Conservation (phyloP, 768 basidiomycete species). For the Hygrophorus russula region DNA sequence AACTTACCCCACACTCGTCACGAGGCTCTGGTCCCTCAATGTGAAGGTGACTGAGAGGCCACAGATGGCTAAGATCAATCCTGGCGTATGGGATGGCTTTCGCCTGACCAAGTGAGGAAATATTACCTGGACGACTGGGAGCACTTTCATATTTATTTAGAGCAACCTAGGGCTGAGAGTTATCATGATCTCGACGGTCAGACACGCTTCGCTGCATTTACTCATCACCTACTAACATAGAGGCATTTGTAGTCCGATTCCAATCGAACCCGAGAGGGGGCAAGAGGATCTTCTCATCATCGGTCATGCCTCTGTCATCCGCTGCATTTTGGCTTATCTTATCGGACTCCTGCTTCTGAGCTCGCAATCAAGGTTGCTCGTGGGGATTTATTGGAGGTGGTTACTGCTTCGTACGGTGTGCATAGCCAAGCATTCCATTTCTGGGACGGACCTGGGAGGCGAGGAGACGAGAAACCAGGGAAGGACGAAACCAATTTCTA, state of each 20-base stretch:
- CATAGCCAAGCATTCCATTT: conserved; percentile 85
- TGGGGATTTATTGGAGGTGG: conserved; percentile 91
- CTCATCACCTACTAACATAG: conserved; percentile 6
- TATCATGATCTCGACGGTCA: conserved; percentile 89
- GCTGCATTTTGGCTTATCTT: conserved; percentile 88
- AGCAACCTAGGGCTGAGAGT: conserved; percentile 88
- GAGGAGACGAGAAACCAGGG: conserved; percentile 18
- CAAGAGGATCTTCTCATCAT: conserved; percentile 93
- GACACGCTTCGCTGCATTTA: conserved; percentile 10
- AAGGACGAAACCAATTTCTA: conserved; percentile 74
- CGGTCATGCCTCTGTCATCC: conserved; percentile 94
- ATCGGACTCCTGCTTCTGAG: conserved; percentile 92
- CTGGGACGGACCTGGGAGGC: conserved; percentile 79
- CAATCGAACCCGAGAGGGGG: conserved; percentile 91
- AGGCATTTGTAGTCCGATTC: conserved; percentile 58
- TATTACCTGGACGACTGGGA: conserved; percentile 94
- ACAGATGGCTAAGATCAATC: conserved; percentile 97
- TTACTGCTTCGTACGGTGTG: conserved; percentile 83
- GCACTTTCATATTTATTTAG: conserved; percentile 85
- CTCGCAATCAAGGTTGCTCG: conserved; percentile 96
- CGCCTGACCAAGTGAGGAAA: conserved; percentile 79
- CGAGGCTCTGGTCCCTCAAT: conserved; percentile 16
- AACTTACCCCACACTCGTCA: not conserved
- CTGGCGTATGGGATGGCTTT: conserved; percentile 96
- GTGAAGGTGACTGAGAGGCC: conserved; percentile 90